Percentiles rank a stretch among this genome's conserved stretches.
These are phyloP conservation scores for Russula brevipes DNA, from an alignment of 768 basidiomycete genomes.

Conservation along the genomic window DNA sequence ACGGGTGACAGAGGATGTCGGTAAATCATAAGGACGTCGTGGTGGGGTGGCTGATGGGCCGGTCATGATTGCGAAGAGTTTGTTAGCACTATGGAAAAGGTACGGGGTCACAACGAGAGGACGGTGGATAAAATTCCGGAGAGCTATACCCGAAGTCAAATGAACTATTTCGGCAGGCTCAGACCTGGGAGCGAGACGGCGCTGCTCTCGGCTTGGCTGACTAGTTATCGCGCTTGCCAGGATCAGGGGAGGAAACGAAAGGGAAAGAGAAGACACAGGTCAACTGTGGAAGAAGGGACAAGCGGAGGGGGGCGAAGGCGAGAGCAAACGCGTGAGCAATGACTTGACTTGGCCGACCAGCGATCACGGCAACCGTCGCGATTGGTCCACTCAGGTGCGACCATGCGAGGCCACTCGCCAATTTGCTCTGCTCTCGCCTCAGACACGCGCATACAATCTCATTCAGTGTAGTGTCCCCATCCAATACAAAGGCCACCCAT, in stretches of 20 bases:
- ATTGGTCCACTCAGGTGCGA: conserved; percentile 21
- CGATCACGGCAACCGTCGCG: conserved; percentile 24
- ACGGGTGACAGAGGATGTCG: conserved; percentile 14
- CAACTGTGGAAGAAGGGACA: neutral
- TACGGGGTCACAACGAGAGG: neutral
- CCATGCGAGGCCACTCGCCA: neutral
- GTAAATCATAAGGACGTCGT: conserved; percentile 21
- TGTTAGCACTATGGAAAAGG: conserved; percentile 5
- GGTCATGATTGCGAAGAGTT: conserved; percentile 13
- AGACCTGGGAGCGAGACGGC: neutral
- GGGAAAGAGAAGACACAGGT: conserved; percentile 3
- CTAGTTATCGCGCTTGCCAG: neutral
- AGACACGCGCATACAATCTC: too few species aligned
- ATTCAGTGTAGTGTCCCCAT: too few species aligned
- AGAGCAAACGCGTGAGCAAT: neutral
- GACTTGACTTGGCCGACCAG: conserved; percentile 2
- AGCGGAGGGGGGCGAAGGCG: neutral
- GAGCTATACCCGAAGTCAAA: neutral
- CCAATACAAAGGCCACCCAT: too few species aligned
- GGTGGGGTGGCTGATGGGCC: conserved; percentile 18
- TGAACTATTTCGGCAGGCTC: conserved; percentile 9
- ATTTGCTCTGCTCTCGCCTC: too few species aligned
- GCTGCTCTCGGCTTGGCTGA: neutral
- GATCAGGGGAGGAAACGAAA: neutral
- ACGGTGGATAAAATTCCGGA: neutral